Conservation (phyloP, 2,329 filamentous ascomycete species). For the Trichoderma arundinaceum region DNA sequence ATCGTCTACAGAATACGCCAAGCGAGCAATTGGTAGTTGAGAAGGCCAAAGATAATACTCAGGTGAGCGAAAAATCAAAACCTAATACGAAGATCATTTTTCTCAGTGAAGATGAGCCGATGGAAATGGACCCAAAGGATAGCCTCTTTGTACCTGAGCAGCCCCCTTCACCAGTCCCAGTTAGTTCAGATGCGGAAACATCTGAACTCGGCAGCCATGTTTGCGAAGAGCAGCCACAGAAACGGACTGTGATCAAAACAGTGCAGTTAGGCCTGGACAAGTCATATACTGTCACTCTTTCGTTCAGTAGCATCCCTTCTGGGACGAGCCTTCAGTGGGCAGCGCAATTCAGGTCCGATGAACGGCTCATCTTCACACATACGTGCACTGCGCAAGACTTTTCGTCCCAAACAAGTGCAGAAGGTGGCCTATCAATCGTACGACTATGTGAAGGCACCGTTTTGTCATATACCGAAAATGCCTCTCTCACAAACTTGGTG, state of each 20-base stretch:
- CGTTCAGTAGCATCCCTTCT: slow-evolving; percentile 34
- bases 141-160: slow-evolving; percentile 37
- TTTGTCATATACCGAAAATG: slow-evolving; percentile 28
- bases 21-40: background rate
- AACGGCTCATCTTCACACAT: slow-evolving; percentile 44
- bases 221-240: background rate
- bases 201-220: background rate
- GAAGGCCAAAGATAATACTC: background rate
- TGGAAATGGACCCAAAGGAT: slow-evolving; percentile 34
- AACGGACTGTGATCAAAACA: slow-evolving; percentile 20
- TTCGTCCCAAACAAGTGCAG: slow-evolving; percentile 26
- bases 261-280: slow-evolving; percentile 32
- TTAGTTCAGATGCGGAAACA: slow-evolving; percentile 4
- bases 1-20: background rate
- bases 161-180: background rate
- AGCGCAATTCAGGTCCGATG: slow-evolving; percentile 37
- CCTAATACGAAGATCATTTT: slow-evolving; percentile 30
- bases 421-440: slow-evolving; percentile 26
- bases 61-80: background rate
- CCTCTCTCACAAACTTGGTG: slow-evolving; percentile 40
- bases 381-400: slow-evolving; percentile 45
- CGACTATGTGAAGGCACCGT: slow-evolving; percentile 37
- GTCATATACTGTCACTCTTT: slow-evolving; percentile 19
- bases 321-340: slow-evolving; percentile 38
- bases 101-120: slow-evolving; percentile 39